Percentiles rank a stretch among this genome's conserved stretches.
Evolutionary conservation across 2,329 filamentous ascomycete genomes (phyloP).

Genomic region (Cytospora schulzeri): DNA sequence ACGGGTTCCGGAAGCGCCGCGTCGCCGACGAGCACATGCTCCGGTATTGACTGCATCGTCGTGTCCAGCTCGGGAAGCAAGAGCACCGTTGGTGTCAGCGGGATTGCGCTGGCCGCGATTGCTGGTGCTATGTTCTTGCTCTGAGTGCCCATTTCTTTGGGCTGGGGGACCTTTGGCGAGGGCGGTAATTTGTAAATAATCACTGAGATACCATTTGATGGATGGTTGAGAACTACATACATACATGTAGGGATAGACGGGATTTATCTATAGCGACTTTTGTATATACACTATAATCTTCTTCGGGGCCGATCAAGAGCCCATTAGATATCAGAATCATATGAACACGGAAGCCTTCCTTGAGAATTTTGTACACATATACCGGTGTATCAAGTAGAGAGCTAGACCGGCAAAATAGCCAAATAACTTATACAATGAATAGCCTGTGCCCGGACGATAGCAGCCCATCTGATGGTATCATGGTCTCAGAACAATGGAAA

Average conservation of each 20-base stretch:
- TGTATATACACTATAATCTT: not conserved
- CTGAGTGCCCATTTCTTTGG: not conserved
- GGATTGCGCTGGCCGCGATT: constrained; percentile 22
- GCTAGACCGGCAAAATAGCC: no score
- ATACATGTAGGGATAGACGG: no score
- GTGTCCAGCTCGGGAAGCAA: constrained; percentile 22
- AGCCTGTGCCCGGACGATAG: no score
- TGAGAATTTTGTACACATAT: not conserved
- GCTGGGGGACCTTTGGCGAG: not conserved
- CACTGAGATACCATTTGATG: not conserved
- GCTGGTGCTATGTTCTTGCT: constrained; percentile 23
- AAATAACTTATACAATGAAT: no score
- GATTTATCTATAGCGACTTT: not conserved
- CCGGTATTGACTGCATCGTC: constrained; percentile 25
- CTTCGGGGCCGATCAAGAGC: not conserved
- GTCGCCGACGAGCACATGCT: constrained; percentile 2
- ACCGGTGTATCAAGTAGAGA: no score
- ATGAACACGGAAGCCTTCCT: not conserved
- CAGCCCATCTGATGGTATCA: no score
- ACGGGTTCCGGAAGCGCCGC: not conserved
- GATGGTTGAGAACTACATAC: no score
- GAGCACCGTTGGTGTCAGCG: constrained; percentile 11
- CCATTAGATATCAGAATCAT: not conserved
- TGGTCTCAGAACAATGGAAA: no score
- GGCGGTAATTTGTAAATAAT: not conserved